Evolutionary conservation across 805 yeast genomes (phyloP).

Genomic region (Suhomyces tanzawaensis): DNA sequence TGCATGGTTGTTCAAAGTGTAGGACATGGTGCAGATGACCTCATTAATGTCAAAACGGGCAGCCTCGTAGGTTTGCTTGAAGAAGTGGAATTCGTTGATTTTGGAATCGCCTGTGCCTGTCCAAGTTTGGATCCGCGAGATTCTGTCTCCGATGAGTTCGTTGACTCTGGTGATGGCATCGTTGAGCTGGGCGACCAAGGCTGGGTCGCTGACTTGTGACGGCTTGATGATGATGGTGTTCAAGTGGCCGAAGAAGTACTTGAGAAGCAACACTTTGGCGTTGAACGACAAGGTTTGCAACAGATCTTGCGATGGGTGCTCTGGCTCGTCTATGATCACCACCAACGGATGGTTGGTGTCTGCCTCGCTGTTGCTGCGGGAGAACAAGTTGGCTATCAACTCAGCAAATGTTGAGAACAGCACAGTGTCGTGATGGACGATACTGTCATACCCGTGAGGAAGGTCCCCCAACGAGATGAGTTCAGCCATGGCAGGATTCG

Average conservation of each 20-base stretch:
- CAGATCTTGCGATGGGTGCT: conserved; percentile 2
- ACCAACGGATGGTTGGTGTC: conserved; percentile 34
- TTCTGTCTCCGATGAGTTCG: conserved; percentile 27
- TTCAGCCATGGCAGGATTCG: conserved; percentile 24
- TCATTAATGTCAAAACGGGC: conserved; percentile 3
- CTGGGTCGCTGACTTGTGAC: conserved; percentile 8
- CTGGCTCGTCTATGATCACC: conserved; percentile 18
- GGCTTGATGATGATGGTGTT: conserved; percentile 28
- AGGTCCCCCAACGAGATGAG: conserved; percentile 10
- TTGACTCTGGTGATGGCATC: conserved; percentile 21
- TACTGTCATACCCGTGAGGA: conserved; percentile 1
- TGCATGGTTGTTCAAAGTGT: conserved; percentile 22
- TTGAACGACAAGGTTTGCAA: conserved; percentile 24
- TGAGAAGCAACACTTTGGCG: conserved; percentile 32
- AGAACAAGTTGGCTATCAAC: conserved; percentile 26
- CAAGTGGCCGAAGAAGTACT: conserved; percentile 37
- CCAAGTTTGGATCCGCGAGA: conserved; percentile 43
- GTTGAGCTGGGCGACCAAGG: conserved; percentile 15
- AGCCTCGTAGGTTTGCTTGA: neutral
- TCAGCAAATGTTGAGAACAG: conserved; percentile 11
- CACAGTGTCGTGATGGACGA: neutral
- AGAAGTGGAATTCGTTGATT: conserved; percentile 19
- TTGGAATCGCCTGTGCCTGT: conserved; percentile 34
- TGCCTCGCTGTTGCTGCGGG: conserved; percentile 31
- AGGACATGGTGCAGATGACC: conserved; percentile 36